These are phyloP conservation scores for Cladophialophora exuberans DNA, from an alignment of 2,329 filamentous ascomycete genomes.

Conservation along the genomic window DNA sequence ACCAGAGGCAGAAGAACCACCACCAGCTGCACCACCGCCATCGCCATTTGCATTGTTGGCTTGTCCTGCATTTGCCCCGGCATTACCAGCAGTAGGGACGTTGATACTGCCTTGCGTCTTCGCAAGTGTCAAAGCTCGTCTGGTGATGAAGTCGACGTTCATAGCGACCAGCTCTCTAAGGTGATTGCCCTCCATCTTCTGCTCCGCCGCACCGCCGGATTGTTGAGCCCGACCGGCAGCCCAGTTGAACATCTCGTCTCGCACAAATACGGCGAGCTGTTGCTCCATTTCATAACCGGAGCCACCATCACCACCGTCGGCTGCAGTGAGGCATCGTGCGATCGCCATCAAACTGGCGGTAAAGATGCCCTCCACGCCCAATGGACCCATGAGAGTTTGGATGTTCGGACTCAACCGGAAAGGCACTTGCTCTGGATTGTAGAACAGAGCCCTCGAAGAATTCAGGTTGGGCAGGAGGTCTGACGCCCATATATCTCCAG, in stretches of 20 bases:
- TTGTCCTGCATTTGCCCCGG: neutral
- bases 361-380: constrained; percentile 95
- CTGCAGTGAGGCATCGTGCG: constrained; percentile 88
- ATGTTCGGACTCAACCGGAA: constrained; percentile 97
- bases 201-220: constrained; percentile 22
- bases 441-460: constrained; percentile 80
- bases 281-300: constrained; percentile 78
- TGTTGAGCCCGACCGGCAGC: constrained; percentile 63
- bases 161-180: constrained; percentile 77
- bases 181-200: constrained; percentile 65
- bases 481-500: constrained; percentile 93
- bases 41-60: neutral
- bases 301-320: constrained; percentile 59
- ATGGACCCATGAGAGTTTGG: constrained; percentile 91
- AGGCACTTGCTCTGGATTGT: constrained; percentile 92
- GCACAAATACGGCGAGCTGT: constrained; percentile 89
- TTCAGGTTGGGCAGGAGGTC: constrained; percentile 93
- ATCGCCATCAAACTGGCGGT: constrained; percentile 96
- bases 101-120: constrained; percentile 52
- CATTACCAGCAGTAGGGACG: constrained; percentile 1
- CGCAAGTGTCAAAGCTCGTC: constrained; percentile 82
- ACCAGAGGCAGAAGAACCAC: neutral
- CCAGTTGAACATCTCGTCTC: constrained; percentile 98
- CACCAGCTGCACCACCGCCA: constrained; percentile 1
- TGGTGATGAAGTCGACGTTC: constrained; percentile 90